These are phyloP conservation scores for Bryoglossum gracile DNA, from an alignment of 495 filamentous ascomycete species.

Conservation along the genomic window DNA sequence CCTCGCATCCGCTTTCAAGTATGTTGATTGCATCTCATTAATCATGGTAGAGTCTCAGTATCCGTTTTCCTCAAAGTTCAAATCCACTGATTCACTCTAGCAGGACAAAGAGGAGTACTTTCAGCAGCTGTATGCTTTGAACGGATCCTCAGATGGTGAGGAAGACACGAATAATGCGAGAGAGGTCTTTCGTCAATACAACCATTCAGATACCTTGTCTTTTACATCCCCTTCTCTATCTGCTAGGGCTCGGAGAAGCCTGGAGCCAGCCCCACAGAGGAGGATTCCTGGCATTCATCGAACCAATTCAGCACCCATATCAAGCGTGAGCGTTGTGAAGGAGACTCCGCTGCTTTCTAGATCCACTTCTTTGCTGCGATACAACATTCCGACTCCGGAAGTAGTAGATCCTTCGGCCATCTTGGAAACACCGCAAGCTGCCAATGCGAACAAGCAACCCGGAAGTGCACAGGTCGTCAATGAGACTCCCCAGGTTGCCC, in stretches of 20 bases:
- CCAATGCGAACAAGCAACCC: no score
- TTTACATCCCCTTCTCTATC: constrained; percentile 5
- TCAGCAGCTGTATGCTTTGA: constrained; percentile 37
- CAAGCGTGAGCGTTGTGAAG: constrained; percentile 7
- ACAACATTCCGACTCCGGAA: constrained; percentile 7
- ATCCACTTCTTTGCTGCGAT: constrained; percentile 11
- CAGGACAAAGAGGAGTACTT: constrained; percentile 33
- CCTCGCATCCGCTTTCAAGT: no score
- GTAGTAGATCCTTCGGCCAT: background rate
- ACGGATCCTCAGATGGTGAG: constrained; percentile 34
- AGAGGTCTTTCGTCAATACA: constrained; percentile 5
- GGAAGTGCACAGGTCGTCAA: constrained; percentile 5
- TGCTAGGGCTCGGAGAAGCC: background rate
- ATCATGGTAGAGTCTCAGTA: background rate
- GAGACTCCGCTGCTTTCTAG: constrained; percentile 10
- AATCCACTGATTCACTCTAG: constrained; percentile 1
- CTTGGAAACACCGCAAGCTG: no score
- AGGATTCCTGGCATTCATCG: constrained; percentile 15
- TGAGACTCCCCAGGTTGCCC: constrained; percentile 8
- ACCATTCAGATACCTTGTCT: constrained; percentile 2
- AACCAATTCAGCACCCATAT: constrained; percentile 13
- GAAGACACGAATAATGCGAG: constrained; percentile 19
- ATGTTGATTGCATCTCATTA: background rate
- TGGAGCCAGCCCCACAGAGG: background rate
- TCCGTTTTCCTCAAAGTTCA: background rate